Evolutionary conservation across 2,329 filamentous ascomycete genomes (phyloP), one percentile per base, ranked within the genome.

Genomic region (Trichoderma simmonsii): DNA sequence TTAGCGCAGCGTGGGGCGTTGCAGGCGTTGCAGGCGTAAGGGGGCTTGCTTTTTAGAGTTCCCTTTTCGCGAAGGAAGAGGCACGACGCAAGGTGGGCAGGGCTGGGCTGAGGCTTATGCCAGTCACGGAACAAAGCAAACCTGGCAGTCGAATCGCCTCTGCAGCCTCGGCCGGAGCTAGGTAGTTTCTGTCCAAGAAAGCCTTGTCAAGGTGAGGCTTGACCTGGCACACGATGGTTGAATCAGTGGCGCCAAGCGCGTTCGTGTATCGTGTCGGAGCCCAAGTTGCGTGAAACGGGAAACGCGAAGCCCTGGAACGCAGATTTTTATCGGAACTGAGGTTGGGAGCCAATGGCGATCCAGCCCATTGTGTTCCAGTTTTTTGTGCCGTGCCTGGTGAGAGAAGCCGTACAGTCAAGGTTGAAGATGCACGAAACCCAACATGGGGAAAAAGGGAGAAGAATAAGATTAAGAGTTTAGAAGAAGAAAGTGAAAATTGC

Each of bases 1-100:
- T 66, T 51, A 32, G 69, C 54, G 51, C 48, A 26, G 54, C 62
- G 61, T 65, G 60, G 69, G 69, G 69, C 61, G 51, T 68, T 60
- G 26, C 65, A 68, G 39, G 57, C 66, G 56, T 61, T 60, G 26
- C 65, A 68, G 66, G 57, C 66, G 56, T 61, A 61, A 71, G 60
- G 61, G 60, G 69, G 66, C 24, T 34, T n/a, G 36, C 66, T 30
- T 48, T 48, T 34, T 51, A 34, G 39, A 61, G 66, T 62, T 70
- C n/a, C 66, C 34, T 34, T 62, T 62, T 51, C 30, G 36, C 48
- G 57, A 21, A 54, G 28, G 26, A 36, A 36, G 43, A 66, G 28
- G 28, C 26, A 28, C 43, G 39, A 60, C 59, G 39, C 30, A 59
- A 62, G 56, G 39, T 43, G 39, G 18, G 39, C 39, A 36, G 66